Percentiles rank a stretch among this genome's conserved stretches.
phyloP scores from a whole-genome alignment of 2,329 filamentous ascomycete genomes.

The Ceratocystis harringtonii region DNA sequence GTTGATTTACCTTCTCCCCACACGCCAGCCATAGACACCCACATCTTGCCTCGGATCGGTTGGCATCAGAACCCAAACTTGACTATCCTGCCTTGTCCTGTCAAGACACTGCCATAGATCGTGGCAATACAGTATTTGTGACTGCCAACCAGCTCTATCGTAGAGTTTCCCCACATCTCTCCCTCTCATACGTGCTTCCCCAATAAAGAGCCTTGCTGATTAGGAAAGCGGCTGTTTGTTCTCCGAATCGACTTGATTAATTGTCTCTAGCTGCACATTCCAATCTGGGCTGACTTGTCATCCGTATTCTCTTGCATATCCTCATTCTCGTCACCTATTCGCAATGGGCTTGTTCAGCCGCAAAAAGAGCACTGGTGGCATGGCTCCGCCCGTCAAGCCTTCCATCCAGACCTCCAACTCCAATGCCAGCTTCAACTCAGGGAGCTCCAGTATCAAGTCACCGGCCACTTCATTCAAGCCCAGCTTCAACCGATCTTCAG shows the following conservation, averaged over 20 bases:
- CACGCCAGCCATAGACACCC: not conserved
- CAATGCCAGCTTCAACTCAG: constrained; percentile 37
- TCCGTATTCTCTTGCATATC: too few relatives aligned
- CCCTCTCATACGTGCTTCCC: not conserved
- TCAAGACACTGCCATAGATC: not conserved
- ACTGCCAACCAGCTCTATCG: not conserved
- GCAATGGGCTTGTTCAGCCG: constrained; percentile 22
- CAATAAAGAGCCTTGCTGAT: not conserved
- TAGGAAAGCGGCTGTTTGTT: too few relatives aligned
- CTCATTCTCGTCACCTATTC: constrained; percentile 16
- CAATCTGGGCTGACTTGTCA: too few relatives aligned
- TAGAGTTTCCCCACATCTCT: not conserved
- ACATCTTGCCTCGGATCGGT: not conserved
- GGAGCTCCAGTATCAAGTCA: constrained; percentile 33
- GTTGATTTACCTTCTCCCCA: not conserved
- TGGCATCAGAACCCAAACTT: not conserved
- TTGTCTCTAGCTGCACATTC: too few relatives aligned
- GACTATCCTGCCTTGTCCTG: not conserved
- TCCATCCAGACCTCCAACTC: constrained; percentile 32
- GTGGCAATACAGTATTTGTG: not conserved
- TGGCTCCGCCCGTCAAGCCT: constrained; percentile 20
- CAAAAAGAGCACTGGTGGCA: constrained; percentile 13
- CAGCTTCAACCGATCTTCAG: constrained; percentile 36
- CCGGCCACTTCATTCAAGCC: constrained; percentile 25
- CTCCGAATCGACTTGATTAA: too few relatives aligned